Base-by-base conservation (phyloP, 169 alveolate species). In the Cryptosporidium bovis region DNA sequence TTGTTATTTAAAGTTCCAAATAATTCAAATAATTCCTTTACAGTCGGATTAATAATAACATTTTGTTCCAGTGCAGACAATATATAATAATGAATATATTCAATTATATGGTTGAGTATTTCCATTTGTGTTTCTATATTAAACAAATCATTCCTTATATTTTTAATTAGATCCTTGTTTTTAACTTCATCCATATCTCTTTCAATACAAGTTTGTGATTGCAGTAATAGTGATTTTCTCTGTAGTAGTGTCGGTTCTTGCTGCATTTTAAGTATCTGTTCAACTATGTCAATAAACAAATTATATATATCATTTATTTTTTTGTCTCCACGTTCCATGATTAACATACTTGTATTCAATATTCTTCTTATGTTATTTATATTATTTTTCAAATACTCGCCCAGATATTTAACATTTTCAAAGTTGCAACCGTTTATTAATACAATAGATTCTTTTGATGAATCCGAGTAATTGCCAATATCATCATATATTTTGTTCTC, bases 51-150 rank as follows among this genome's bases (percentile, higher is more conserved):
- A n/a, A 77, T 60, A 48, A 55, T 62, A 18, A 77, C 71, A 48
- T 77, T 60, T 62, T 77, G 87, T n/a, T 77, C 77, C 50, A 77
- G 4, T 2, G 87, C 87, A 24, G 71, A 36, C 13, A 77, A 66
- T 27, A 77, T 77, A 62, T 77, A 77, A 40, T 77, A 62, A 15
- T 60, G 44, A 77, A 56, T 60, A 40, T 46, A 62, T 10, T 77
- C 87, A 15, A 66, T 48, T 31, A 77, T 60, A 20, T 56, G 60
- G 16, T 58, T 24, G n/a, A 77, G 34, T 46, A 77, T 60, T 16
- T 77, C 71, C 15, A 56, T 44, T 51, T 77, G 87, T 13, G 71
- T 24, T 36, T 77, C 87, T 12, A 77, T 48, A 77, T 56, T 58
- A 29, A 44, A 62, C 18, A 77, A 58, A 24, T 60, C 71, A 60